phyloP scores from a whole-genome alignment of 1,139 yeast genomes.

The Lodderomyces parapsilosis region DNA sequence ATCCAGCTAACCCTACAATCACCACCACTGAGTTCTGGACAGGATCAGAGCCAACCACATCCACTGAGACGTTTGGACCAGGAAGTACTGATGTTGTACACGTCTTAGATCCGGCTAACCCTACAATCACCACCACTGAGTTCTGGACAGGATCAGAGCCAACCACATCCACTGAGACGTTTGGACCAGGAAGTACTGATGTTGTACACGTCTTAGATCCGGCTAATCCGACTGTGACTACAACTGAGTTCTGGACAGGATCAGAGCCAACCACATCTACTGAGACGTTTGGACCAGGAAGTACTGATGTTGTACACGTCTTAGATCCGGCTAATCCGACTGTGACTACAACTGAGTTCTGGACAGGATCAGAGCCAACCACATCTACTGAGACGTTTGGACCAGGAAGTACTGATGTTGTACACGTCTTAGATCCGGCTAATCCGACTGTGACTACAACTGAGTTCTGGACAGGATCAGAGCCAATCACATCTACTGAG shows the following conservation, averaged over 20 bases:
- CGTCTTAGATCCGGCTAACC: slow-evolving; percentile 18
- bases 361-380: slow-evolving; percentile 14
- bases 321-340: slow-evolving; percentile 18
- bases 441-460: slow-evolving; percentile 7
- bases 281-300: slow-evolving; percentile 9
- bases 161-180: slow-evolving; percentile 8
- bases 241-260: slow-evolving; percentile 14
- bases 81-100: slow-evolving; percentile 18
- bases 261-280: slow-evolving; percentile 10
- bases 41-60: slow-evolving; percentile 12
- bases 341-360: slow-evolving; percentile 6
- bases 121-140: slow-evolving; percentile 9
- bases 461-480: slow-evolving; percentile 14
- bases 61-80: slow-evolving; percentile 7
- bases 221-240: slow-evolving; percentile 5
- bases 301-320: slow-evolving; percentile 18
- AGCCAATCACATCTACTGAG: slow-evolving; percentile 10
- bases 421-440: slow-evolving; percentile 1
- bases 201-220: slow-evolving; percentile 3
- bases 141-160: slow-evolving; percentile 15
- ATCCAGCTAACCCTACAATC: slow-evolving; percentile 7
- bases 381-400: slow-evolving; percentile 8
- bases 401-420: slow-evolving; percentile 5
- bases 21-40: slow-evolving; percentile 11
- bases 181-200: slow-evolving; percentile 6